Evolutionary conservation across 2,329 filamentous ascomycete species (phyloP).

Genomic region (Monosporascus sp.): DNA sequence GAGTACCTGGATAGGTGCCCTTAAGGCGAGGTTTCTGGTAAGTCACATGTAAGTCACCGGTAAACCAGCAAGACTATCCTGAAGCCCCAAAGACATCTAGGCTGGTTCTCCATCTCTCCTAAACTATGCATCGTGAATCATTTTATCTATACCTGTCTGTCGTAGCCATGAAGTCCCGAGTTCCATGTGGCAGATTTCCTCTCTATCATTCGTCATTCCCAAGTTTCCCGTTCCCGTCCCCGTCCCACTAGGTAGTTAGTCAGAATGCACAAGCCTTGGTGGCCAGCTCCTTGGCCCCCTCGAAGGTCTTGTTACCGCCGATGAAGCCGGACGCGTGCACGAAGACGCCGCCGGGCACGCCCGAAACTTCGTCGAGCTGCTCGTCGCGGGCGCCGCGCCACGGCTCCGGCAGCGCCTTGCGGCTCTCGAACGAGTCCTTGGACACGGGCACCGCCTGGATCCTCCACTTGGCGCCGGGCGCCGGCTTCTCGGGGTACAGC

Average conservation of each 20-base stretch:
- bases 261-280: constrained; percentile 58
- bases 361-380: constrained; percentile 68
- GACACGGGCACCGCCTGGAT: constrained; percentile 85
- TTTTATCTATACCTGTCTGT: background rate
- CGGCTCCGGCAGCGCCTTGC: constrained; percentile 82
- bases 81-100: no score
- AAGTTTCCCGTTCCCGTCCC: background rate
- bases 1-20: no score
- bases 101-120: no score
- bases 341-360: constrained; percentile 75
- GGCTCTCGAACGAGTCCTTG: constrained; percentile 83
- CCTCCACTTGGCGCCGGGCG: constrained; percentile 78
- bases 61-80: no score
- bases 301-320: constrained; percentile 87
- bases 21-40: no score
- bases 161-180: background rate
- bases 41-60: no score
- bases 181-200: no score
- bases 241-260: background rate
- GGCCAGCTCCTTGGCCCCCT: constrained; percentile 84
- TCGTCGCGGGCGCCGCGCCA: constrained; percentile 91
- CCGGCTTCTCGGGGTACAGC: constrained; percentile 79
- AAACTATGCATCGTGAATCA: no score
- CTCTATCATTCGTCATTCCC: background rate
- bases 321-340: constrained; percentile 95